Base-by-base conservation (phyloP, 106 monocot species). In the Acorus calamus region DNA sequence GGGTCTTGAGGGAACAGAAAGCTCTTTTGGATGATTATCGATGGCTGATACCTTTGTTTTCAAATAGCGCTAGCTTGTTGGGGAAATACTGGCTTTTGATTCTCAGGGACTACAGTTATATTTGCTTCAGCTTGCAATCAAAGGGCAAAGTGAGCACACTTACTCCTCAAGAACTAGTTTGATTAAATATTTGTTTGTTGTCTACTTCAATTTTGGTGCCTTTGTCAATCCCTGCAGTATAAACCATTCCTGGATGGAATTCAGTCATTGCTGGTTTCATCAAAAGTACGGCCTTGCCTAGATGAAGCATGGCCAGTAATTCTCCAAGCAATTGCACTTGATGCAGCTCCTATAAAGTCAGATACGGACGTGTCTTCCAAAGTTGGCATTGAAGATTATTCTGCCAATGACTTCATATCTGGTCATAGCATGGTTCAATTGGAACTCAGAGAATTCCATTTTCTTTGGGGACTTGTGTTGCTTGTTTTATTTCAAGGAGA, bases 181-280 rank as follows among this genome's bases (percentile, higher is more conserved):
- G 8, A 57, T 4, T 10, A 8, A 49, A 12, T 2, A 2, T 68
- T 14, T 7, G 13, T 50, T n/a, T 56, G 11, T 8, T 50, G 73
- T 62, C 50, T 61, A 8, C 10, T 28, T 62, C 2, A 28, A 9
- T 57, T 64, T 66, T 45, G 53, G 13, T 42, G 14, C 42, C 5
- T 9, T 52, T 49, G 47, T 48, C 50, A n/a, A 11, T 4, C 52
- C 28, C 46, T 64, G 42, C 80, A 98, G 96, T 76, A 85, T 70
- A 85, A 72, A 49, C 92, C 91, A 72, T 92, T 98, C 66, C 83
- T 98, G 11, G 88, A 91, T 74, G 96, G 96, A 6, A 85, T 98
- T 70, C 87, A 91, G 52, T 96, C 87, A 10, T 71, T 70, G 3
- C 55, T 88, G 58, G 85, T 91, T 64, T 92, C 92, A 12, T 85